phyloP scores from a whole-genome alignment of 1,139 yeast species.

The Yamadazyma epiphylla region DNA sequence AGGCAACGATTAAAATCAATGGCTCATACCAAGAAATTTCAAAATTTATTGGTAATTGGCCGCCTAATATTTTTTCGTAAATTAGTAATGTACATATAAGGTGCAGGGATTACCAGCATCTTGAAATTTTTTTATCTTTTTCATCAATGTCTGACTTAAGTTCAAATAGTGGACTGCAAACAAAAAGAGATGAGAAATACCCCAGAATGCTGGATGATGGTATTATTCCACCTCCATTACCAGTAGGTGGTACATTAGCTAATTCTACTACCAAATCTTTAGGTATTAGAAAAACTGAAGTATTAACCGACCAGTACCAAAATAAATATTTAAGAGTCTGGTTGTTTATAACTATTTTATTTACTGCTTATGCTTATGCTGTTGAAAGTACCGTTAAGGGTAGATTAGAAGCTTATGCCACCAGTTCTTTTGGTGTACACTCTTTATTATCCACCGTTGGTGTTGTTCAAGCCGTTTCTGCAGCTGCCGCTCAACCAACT shows the following conservation, averaged over 20 bases:
- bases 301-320: slow-evolving; percentile 32
- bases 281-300: slow-evolving; percentile 40
- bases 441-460: slow-evolving; percentile 63
- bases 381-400: slow-evolving; percentile 54
- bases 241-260: slow-evolving; percentile 4
- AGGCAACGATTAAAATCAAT: no score
- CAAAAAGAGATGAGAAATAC: no score
- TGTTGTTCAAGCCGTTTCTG: slow-evolving; percentile 59
- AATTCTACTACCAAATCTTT: slow-evolving; percentile 23
- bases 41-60: no score
- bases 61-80: no score
- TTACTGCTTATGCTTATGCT: slow-evolving; percentile 66
- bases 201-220: no score
- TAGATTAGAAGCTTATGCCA: slow-evolving; percentile 51
- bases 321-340: slow-evolving; percentile 20
- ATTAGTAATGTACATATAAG: no score
- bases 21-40: no score
- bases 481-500: slow-evolving; percentile 70
- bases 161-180: no score
- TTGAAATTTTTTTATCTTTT: no score
- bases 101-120: no score
- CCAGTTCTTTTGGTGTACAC: slow-evolving; percentile 53
- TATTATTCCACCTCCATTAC: no score
- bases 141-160: no score
- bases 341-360: slow-evolving; percentile 50